Evolutionary conservation across 2,329 filamentous ascomycete species (phyloP).

Genomic region (Aspergillus novofumigatus): DNA sequence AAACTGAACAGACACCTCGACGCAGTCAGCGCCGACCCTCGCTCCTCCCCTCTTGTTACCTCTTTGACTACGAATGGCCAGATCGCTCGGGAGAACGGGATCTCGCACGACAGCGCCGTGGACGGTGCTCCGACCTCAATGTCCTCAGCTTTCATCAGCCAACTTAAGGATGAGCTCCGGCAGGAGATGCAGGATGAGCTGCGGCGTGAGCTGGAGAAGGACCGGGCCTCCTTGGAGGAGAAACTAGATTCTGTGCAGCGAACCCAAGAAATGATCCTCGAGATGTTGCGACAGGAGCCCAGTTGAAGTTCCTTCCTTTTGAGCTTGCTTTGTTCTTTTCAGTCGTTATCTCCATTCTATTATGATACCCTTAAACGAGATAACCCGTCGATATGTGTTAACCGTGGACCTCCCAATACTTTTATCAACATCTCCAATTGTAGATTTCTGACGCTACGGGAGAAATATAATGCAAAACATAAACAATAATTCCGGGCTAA

Average conservation of each 20-base stretch:
- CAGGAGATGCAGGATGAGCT: constrained; percentile 32
- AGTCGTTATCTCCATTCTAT: constrained; percentile 5
- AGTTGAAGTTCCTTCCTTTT: constrained; percentile 12
- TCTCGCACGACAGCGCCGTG: neutral
- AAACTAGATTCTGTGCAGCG: constrained; percentile 36
- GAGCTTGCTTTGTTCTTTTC: constrained; percentile 4
- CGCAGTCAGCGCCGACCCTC: constrained; percentile 16
- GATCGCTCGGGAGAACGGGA: neutral
- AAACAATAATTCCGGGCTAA: constrained; percentile 32
- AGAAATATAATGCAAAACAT: constrained; percentile 23
- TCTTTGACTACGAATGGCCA: constrained; percentile 14
- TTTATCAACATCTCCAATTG: constrained; percentile 13
- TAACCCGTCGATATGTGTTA: neutral
- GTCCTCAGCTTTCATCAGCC: constrained; percentile 13
- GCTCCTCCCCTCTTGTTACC: constrained; percentile 21
- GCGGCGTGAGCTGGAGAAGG: constrained; percentile 29
- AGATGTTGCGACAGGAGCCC: constrained; percentile 36
- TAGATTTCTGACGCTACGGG: constrained; percentile 24
- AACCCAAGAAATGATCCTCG: constrained; percentile 40
- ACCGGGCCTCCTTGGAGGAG: constrained; percentile 31
- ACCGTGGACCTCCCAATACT: neutral
- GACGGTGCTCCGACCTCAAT: neutral
- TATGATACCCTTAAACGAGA: constrained; percentile 19
- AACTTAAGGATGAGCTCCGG: constrained; percentile 31
- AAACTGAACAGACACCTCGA: constrained; percentile 37